phyloP scores from a whole-genome alignment of 176 grass and related monocot genomes.

The Cymbopogon citratus region DNA sequence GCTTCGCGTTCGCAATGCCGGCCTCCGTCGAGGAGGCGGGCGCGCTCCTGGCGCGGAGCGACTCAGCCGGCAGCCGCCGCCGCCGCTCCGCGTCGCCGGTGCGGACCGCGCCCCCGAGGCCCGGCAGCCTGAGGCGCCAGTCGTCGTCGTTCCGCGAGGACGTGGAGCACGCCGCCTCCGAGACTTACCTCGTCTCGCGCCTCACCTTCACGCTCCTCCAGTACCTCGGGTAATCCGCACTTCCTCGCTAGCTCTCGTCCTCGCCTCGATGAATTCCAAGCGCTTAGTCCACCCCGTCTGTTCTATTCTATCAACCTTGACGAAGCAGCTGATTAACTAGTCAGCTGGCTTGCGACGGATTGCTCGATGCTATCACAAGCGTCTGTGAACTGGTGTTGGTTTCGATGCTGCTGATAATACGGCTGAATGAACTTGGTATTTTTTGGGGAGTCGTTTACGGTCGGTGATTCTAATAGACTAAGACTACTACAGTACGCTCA shows the following conservation, averaged over 20 bases:
- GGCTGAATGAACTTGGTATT: neutral
- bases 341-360: neutral
- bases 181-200: conserved; percentile 82
- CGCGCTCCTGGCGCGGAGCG: conserved; percentile 39
- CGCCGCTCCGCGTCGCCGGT: conserved; percentile 29
- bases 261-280: neutral
- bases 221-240: conserved; percentile 67
- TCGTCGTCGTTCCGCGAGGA: conserved; percentile 63
- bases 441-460: neutral
- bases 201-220: conserved; percentile 69
- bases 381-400: neutral
- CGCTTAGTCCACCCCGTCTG: neutral
- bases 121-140: conserved; percentile 24
- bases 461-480: neutral
- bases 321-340: neutral
- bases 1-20: conserved; percentile 32
- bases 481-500: neutral
- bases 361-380: neutral
- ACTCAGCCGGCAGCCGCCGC: conserved; percentile 38
- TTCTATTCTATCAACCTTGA: no score
- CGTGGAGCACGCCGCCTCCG: conserved; percentile 66
- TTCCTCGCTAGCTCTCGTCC: neutral
- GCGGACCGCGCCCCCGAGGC: conserved; percentile 25
- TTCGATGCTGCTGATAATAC: conserved; percentile 1
- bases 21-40: conserved; percentile 30